phyloP scores from a whole-genome alignment of 495 filamentous ascomycete species.

The Talaromyces liani region DNA sequence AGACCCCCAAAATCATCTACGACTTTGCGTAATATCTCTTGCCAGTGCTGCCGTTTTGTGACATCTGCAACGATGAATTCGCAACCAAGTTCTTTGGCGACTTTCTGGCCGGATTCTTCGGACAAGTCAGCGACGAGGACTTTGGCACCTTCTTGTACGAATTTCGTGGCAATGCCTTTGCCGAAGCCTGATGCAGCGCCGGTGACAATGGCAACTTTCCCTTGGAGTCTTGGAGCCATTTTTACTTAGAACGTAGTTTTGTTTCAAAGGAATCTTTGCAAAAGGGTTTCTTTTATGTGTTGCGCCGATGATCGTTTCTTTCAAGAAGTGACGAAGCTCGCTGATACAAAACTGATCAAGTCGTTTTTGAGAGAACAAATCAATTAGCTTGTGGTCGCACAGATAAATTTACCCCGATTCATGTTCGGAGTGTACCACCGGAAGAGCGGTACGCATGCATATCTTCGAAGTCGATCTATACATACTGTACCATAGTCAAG shows the following conservation, averaged over 20 bases:
- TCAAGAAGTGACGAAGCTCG: background rate
- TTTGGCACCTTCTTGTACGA: constrained; percentile 43
- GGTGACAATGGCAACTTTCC: constrained; percentile 46
- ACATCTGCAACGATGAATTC: constrained; percentile 22
- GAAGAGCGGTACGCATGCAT: background rate
- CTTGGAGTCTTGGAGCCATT: constrained; percentile 25
- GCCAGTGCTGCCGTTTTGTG: constrained; percentile 17
- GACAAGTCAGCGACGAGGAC: constrained; percentile 48
- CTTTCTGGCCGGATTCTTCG: constrained; percentile 15
- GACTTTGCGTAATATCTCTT: constrained; percentile 17
- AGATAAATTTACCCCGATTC: background rate
- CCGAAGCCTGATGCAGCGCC: constrained; percentile 44
- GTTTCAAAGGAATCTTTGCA: no score
- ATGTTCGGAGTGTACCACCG: constrained; percentile 4
- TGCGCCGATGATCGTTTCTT: background rate
- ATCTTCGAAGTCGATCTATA: background rate
- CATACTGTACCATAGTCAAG: background rate
- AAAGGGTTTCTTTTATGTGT: background rate
- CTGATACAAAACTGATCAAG: background rate
- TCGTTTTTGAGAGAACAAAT: background rate
- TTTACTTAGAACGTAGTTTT: background rate
- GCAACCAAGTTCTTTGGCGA: constrained; percentile 14
- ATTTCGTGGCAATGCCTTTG: constrained; percentile 41
- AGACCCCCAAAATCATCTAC: constrained; percentile 21
- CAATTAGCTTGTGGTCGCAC: background rate